Percentiles rank a stretch among this genome's conserved stretches.
phyloP scores from a whole-genome alignment of 1,284 basidiomycete species.

The Microbotryum violaceum region DNA sequence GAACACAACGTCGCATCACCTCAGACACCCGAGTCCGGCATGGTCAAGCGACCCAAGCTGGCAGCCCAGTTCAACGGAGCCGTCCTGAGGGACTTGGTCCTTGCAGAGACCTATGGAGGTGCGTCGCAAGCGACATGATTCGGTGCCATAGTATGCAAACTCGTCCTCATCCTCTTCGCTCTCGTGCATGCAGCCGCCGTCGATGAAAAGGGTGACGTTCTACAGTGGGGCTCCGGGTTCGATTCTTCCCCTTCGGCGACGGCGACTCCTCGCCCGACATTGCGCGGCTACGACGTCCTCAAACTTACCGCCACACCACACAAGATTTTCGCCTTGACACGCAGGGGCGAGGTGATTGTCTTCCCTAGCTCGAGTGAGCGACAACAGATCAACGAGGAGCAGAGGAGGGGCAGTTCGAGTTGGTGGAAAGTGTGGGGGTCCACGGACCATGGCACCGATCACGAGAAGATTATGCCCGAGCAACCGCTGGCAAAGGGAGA shows the following conservation, averaged over 20 bases:
- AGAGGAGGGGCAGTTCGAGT: constrained; percentile 30
- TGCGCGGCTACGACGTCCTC: constrained; percentile 70
- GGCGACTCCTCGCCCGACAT: constrained; percentile 48
- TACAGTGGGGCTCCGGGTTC: constrained; percentile 75
- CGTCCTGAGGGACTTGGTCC: constrained; percentile 65
- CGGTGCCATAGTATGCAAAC: background rate
- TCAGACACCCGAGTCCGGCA: constrained; percentile 10
- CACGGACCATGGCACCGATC: constrained; percentile 41
- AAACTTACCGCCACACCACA: constrained; percentile 49
- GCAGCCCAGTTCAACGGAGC: constrained; percentile 14
- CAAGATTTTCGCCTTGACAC: constrained; percentile 60
- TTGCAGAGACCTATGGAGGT: constrained; percentile 59
- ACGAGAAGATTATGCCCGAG: constrained; percentile 44
- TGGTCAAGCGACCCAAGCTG: constrained; percentile 29
- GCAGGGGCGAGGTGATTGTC: constrained; percentile 30
- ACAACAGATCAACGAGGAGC: constrained; percentile 37
- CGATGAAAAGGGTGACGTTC: constrained; percentile 78
- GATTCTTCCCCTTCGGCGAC: constrained; percentile 32
- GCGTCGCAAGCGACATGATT: background rate
- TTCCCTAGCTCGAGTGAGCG: constrained; percentile 37
- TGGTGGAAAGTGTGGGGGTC: constrained; percentile 37
- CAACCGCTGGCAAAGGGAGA: constrained; percentile 52
- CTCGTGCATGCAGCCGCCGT: constrained; percentile 53
- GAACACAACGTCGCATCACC: constrained; percentile 26
- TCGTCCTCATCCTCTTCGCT: background rate